Percentiles rank a stretch among this genome's conserved stretches.
Evolutionary conservation across 768 basidiomycete genomes (phyloP).

Genomic region (Naganishia kalamii): DNA sequence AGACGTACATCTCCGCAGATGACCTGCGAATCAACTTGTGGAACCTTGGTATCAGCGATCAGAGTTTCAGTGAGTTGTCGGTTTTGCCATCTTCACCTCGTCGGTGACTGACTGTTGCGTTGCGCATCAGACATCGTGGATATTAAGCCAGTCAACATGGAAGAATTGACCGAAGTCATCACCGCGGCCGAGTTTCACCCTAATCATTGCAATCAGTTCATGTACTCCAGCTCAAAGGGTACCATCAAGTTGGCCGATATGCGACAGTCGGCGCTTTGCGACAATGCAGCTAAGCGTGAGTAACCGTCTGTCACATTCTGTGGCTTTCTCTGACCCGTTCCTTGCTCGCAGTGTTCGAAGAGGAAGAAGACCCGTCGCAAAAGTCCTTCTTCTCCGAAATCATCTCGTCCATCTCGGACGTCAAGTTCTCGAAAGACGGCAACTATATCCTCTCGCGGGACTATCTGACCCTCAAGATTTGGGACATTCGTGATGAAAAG

Average conservation of each 20-base stretch:
- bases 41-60: constrained; percentile 97
- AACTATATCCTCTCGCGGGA: constrained; percentile 94
- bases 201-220: constrained; percentile 92
- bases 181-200: constrained; percentile 99
- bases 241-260: constrained; percentile 99
- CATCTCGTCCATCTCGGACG: constrained; percentile 98
- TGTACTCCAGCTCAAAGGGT: constrained; percentile 99
- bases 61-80: constrained; percentile 86
- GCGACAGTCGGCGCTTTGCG: constrained; percentile 95
- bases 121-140: constrained; percentile 84
- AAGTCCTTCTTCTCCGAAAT: constrained; percentile 99
- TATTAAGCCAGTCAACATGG: constrained; percentile 99
- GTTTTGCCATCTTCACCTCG: too few relatives aligned
- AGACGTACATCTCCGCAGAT: constrained; percentile 99
- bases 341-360: constrained; percentile 73
- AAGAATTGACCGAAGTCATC: constrained; percentile 98
- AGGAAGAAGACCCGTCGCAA: constrained; percentile 94
- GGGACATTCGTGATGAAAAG: constrained; percentile 99
- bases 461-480: constrained; percentile 96
- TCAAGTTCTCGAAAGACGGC: constrained; percentile 97
- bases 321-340: constrained; percentile 15
- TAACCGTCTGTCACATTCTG: constrained; percentile 31
- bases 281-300: constrained; percentile 90
- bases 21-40: constrained; percentile 95
- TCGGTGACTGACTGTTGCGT: neutral